Conservation (phyloP, 2,329 filamentous ascomycete species). For the Botrytis hyacinthi region DNA sequence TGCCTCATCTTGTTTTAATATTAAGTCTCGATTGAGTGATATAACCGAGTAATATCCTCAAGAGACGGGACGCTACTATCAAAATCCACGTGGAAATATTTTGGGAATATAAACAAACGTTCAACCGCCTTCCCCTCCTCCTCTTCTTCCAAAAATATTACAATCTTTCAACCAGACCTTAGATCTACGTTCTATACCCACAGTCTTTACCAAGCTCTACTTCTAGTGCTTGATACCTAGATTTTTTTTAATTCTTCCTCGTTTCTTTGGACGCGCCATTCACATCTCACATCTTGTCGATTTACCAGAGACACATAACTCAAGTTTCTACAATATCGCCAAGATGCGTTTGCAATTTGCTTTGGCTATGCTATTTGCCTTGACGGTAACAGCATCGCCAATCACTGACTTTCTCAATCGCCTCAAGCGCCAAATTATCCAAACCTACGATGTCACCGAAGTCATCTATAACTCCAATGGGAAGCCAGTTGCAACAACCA, state of each 20-base stretch:
- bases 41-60: neutral
- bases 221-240: conserved; percentile 16
- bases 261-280: neutral
- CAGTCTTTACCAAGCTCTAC: conserved; percentile 17
- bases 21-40: neutral
- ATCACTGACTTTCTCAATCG: conserved; percentile 5
- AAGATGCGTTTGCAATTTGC: conserved; percentile 20
- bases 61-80: neutral
- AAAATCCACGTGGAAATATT: conserved; percentile 8
- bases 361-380: conserved; percentile 11
- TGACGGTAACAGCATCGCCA: conserved; percentile 16
- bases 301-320: neutral
- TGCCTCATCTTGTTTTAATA: neutral
- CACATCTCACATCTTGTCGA: conserved; percentile 6
- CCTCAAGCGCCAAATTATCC: conserved; percentile 11
- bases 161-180: neutral
- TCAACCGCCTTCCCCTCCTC: neutral
- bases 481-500: conserved; percentile 15
- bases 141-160: conserved; percentile 6
- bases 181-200: neutral
- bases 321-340: neutral
- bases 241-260: neutral
- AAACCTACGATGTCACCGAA: conserved; percentile 20
- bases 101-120: conserved; percentile 11
- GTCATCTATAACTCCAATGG: conserved; percentile 17